Evolutionary conservation across 176 grass and related monocot genomes (phyloP), one percentile per base, ranked within the genome.

Genomic region (Poa annua): DNA sequence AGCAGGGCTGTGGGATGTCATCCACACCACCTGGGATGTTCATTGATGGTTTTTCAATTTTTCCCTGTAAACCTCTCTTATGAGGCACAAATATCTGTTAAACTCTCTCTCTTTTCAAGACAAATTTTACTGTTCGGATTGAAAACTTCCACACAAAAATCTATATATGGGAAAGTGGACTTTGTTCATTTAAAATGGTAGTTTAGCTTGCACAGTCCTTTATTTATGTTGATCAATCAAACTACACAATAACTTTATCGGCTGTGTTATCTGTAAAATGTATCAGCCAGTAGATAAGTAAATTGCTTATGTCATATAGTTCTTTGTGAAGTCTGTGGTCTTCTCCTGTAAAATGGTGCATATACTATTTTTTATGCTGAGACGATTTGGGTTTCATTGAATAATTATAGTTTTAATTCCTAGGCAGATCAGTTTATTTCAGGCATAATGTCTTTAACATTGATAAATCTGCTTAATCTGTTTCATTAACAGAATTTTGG

Each of bases 401-500:
- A 47, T 49, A 61, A 29, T 73, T 39, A 3, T 47, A 82, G 15
- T 57, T 74, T 45, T 21, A 21, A 15, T 83, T 48, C 45, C 5
- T 17, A 61, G 52, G 51, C 6, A 47, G 15, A 47, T 45, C 51
- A 19, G 51, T 39, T 71, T 71, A 15, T 71, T 47, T 34, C 16
- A 61, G 39, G 16, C 24, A 53, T 34, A 44, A 81, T 61, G 51
- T 62, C 50, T 85, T 48, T 15, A n/a, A 53, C 35, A 53, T 75
- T 68, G 51, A 64, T 11, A 85, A 76, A 77, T 76, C 8, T 77
- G 19, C 10, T 14, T 80, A 36, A 59, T 60, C 36, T 20, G 32
- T 72, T 35, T 81, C n/a, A 21, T 71, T 41, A 74, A 65, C 64
- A 63, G 25, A 49, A 52, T 57, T 71, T 64, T 0, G 54, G 29